These are phyloP conservation scores for Coniosporium tulheliwenetii DNA, from an alignment of 2,329 filamentous ascomycete species.

Conservation along the genomic window DNA sequence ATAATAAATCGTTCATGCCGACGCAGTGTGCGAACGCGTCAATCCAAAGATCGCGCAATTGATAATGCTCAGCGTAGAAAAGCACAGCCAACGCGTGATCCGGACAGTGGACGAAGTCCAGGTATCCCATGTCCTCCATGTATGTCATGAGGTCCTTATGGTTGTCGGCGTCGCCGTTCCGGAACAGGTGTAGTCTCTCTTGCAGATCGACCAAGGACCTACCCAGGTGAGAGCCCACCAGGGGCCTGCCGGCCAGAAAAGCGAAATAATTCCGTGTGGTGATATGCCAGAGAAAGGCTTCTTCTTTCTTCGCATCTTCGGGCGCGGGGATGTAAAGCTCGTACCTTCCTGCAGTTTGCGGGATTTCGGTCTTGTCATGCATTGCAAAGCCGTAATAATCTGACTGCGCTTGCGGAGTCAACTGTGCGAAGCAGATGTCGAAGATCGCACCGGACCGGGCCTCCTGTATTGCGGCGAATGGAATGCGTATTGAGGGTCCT, in stretches of 20 bases:
- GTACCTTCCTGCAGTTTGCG: slow-evolving; percentile 10
- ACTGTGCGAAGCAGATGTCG: slow-evolving; percentile 21
- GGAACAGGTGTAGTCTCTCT: slow-evolving; percentile 47
- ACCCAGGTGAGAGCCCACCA: slow-evolving; percentile 55
- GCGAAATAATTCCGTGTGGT: slow-evolving; percentile 64
- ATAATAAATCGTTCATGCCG: slow-evolving; percentile 54
- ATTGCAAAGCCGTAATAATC: slow-evolving; percentile 20
- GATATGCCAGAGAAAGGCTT: slow-evolving; percentile 47
- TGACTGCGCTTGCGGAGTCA: slow-evolving; percentile 2
- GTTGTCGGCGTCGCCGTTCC: slow-evolving; percentile 39
- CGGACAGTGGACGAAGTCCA: slow-evolving; percentile 48
- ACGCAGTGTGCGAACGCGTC: slow-evolving; percentile 65
- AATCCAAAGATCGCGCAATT: slow-evolving; percentile 49
- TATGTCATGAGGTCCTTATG: slow-evolving; percentile 47
- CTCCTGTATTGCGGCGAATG: slow-evolving; percentile 40
- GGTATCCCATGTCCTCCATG: slow-evolving; percentile 50
- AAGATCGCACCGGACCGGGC: slow-evolving; percentile 47
- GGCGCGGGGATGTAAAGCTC: slow-evolving; percentile 61
- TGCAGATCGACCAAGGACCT: slow-evolving; percentile 47
- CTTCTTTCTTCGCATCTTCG: slow-evolving; percentile 31
- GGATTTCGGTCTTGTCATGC: slow-evolving; percentile 12
- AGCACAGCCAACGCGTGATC: slow-evolving; percentile 54
- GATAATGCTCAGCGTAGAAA: slow-evolving; percentile 50
- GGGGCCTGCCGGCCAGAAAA: slow-evolving; percentile 46
- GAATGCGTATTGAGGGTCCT: slow-evolving; percentile 53